phyloP scores from a whole-genome alignment of 768 basidiomycete genomes.

The Lepiota brunneoincarnata region DNA sequence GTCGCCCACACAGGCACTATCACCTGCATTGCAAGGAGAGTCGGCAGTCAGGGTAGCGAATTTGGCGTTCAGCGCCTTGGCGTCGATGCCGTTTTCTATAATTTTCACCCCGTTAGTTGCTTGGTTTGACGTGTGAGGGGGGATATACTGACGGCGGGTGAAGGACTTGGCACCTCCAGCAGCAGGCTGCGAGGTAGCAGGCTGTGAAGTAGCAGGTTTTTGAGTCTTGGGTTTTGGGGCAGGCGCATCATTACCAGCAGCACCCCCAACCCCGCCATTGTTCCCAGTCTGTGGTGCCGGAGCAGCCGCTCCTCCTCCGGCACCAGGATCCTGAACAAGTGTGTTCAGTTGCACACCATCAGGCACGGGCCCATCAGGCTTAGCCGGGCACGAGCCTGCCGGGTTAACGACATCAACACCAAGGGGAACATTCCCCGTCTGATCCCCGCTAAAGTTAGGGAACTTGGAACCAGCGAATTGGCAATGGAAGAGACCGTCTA shows the following conservation, averaged over 20 bases:
- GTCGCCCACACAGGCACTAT: conserved; percentile 42
- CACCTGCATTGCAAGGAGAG: conserved; percentile 46
- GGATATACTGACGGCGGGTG: conserved; percentile 12
- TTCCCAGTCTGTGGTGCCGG: neutral
- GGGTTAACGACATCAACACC: conserved; percentile 38
- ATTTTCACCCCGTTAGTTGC: neutral
- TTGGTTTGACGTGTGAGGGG: no score
- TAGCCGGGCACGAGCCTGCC: conserved; percentile 45
- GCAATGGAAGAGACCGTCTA: conserved; percentile 53
- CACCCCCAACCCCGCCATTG: conserved; percentile 14
- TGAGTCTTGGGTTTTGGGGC: conserved; percentile 15
- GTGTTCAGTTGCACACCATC: conserved; percentile 43
- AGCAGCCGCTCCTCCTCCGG: neutral
- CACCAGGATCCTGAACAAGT: conserved; percentile 33
- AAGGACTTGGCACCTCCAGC: conserved; percentile 22
- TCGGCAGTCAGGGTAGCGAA: conserved; percentile 44
- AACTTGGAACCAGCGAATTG: conserved; percentile 43
- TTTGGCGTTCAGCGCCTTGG: conserved; percentile 49
- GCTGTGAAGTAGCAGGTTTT: no score
- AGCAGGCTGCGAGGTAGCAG: conserved; percentile 18
- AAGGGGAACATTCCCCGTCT: conserved; percentile 45
- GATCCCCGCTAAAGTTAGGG: conserved; percentile 37
- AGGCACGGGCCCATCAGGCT: conserved; percentile 38
- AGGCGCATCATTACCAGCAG: conserved; percentile 13
- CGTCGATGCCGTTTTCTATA: conserved; percentile 45